These are phyloP conservation scores for Raphidocelis subcapitata DNA, from an alignment of 139 green algal genomes.

Conservation along the genomic window DNA sequence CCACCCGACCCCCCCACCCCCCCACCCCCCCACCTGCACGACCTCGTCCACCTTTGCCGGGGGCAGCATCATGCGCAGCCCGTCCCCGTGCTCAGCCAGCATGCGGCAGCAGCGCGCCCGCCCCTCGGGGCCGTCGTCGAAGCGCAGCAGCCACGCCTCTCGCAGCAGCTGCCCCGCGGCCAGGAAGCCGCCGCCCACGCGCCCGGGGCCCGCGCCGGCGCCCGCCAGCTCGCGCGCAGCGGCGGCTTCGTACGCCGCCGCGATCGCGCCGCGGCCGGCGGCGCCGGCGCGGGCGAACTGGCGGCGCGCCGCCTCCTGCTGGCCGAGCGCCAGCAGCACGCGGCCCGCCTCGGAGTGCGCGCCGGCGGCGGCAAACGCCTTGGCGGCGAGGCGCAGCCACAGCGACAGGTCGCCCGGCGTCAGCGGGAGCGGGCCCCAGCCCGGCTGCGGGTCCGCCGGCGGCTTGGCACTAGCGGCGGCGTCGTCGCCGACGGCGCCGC, in stretches of 20 bases:
- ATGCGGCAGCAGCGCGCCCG: constrained; percentile 9
- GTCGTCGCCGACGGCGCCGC: background rate
- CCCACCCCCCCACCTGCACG: background rate
- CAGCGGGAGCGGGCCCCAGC: background rate
- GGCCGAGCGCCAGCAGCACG: constrained; percentile 13
- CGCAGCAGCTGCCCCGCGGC: constrained; percentile 3
- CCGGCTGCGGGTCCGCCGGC: no score
- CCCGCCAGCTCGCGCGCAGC: background rate
- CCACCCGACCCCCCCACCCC: no score
- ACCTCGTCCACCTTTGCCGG: background rate
- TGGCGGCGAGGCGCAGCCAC: constrained; percentile 17
- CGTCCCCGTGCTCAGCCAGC: constrained; percentile 7
- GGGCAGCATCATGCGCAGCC: constrained; percentile 3
- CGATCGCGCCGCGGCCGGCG: background rate
- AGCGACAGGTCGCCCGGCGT: constrained; percentile 3
- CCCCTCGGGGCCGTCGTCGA: background rate
- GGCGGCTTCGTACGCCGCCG: background rate
- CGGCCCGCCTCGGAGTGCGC: constrained; percentile 9
- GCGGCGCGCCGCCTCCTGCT: background rate
- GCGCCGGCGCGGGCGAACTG: background rate
- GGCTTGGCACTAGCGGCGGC: background rate
- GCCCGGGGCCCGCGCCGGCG: background rate
- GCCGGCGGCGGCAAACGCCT: constrained; percentile 7
- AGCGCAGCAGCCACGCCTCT: constrained; percentile 3
- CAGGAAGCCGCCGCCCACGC: constrained; percentile 15